A percentile compares a stretch with the other conserved stretches of the same genome.
phyloP scores from a whole-genome alignment of 192 early-diverging fungal species.

The Linderina pennispora region DNA sequence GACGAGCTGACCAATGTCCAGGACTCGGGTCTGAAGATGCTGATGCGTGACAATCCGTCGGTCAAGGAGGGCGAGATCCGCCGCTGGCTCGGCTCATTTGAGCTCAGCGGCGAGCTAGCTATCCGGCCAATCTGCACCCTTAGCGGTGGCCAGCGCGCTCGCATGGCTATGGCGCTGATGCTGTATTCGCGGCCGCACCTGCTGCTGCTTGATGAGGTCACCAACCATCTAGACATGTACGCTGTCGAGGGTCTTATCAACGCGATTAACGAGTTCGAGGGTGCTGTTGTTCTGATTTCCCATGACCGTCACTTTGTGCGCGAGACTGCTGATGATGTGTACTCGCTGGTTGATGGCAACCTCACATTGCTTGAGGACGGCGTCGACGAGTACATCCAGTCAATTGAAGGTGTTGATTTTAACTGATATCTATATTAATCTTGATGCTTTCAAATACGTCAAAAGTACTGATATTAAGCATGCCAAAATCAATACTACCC shows the following conservation, averaged over 20 bases:
- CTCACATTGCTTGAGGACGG: slow-evolving; percentile 55
- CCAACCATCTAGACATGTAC: slow-evolving; percentile 86
- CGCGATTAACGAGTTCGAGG: slow-evolving; percentile 62
- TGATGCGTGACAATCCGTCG: slow-evolving; percentile 41
- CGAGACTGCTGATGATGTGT: slow-evolving; percentile 50
- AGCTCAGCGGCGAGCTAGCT: slow-evolving; percentile 60
- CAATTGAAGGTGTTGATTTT: too few species aligned
- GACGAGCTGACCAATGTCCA: slow-evolving; percentile 55
- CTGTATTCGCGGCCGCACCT: slow-evolving; percentile 60
- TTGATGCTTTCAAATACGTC: too few species aligned
- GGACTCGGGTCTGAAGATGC: slow-evolving; percentile 47
- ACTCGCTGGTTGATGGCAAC: slow-evolving; percentile 47
- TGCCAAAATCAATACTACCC: too few species aligned
- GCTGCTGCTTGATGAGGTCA: slow-evolving; percentile 74
- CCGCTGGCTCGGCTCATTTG: slow-evolving; percentile 73
- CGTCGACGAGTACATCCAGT: slow-evolving; percentile 56
- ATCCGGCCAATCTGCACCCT: slow-evolving; percentile 55
- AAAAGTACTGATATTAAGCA: too few species aligned
- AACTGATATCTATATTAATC: too few species aligned
- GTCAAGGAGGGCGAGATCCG: slow-evolving; percentile 57
- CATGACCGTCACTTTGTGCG: slow-evolving; percentile 88
- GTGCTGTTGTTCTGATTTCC: slow-evolving; percentile 73
- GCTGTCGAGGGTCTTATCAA: slow-evolving; percentile 72
- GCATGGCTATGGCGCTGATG: slow-evolving; percentile 71
- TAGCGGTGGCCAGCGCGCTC: slow-evolving; percentile 76